Percentiles rank a stretch among this genome's conserved stretches.
Conservation (phyloP, 768 basidiomycete genomes). For the Lactarius vividus region DNA sequence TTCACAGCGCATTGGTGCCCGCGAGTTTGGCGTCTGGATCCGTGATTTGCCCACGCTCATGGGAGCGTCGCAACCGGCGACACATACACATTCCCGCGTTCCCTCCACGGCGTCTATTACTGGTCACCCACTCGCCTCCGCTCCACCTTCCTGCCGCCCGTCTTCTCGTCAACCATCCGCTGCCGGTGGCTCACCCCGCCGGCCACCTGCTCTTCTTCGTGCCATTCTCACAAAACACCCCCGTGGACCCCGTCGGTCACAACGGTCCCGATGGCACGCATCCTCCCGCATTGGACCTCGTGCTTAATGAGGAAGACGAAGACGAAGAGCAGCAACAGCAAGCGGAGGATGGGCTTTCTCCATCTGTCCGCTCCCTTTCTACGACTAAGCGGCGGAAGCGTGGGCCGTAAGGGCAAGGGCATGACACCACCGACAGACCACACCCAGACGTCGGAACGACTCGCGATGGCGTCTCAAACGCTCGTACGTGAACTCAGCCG, state of each 20-base stretch:
- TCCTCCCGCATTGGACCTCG: slow-evolving; percentile 20
- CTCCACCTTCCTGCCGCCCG: slow-evolving; percentile 69
- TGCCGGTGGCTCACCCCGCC: slow-evolving; percentile 40
- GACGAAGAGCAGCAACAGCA: slow-evolving; percentile 40
- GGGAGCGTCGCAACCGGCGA: slow-evolving; percentile 39
- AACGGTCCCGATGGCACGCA: slow-evolving; percentile 25
- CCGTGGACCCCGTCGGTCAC: slow-evolving; percentile 40
- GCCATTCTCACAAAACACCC: slow-evolving; percentile 65
- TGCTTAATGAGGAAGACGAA: slow-evolving; percentile 34
- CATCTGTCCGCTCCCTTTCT: slow-evolving; percentile 39
- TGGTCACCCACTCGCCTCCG: slow-evolving; percentile 60
- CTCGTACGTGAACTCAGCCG: slow-evolving; percentile 82
- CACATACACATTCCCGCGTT: slow-evolving; percentile 51
- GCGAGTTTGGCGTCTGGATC: slow-evolving; percentile 84
- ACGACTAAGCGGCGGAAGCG: slow-evolving; percentile 82
- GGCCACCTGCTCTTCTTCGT: slow-evolving; percentile 51
- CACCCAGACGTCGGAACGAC: slow-evolving; percentile 61
- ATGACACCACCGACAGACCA: slow-evolving; percentile 33
- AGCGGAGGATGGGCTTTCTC: slow-evolving; percentile 3
- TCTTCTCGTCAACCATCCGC: slow-evolving; percentile 61
- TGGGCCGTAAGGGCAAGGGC: slow-evolving; percentile 81
- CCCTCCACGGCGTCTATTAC: slow-evolving; percentile 55
- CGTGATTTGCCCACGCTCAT: slow-evolving; percentile 76
- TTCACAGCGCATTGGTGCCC: slow-evolving; percentile 66
- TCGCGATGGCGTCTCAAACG: slow-evolving; percentile 77